These are phyloP conservation scores for Globisporangium cylindrosporum DNA, from an alignment of 352 stramenopile species.

Conservation along the genomic window DNA sequence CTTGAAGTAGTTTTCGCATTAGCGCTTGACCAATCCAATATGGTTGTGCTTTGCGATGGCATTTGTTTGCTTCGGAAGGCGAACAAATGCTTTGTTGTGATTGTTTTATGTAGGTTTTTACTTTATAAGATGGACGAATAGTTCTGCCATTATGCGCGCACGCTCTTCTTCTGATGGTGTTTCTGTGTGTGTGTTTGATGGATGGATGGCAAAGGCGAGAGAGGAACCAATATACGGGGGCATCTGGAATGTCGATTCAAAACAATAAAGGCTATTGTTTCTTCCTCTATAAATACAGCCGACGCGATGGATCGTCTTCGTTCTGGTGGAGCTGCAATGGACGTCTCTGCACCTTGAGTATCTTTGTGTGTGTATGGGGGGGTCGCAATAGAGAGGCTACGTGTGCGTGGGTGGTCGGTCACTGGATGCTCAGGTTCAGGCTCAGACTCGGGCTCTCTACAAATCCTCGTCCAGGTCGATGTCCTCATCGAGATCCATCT, in stretches of 20 bases:
- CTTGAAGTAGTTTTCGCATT: neutral
- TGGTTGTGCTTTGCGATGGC: neutral
- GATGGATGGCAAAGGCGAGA: neutral
- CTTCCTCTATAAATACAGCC: slow-evolving; percentile 75
- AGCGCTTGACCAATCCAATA: too few relatives aligned
- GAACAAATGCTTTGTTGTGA: neutral
- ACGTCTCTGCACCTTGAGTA: neutral
- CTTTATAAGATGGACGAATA: neutral
- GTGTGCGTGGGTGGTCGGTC: neutral
- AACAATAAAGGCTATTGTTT: neutral
- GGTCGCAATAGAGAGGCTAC: neutral
- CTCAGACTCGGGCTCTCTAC: slow-evolving; percentile 14
- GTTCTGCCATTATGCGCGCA: neutral
- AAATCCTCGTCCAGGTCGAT: slow-evolving; percentile 66
- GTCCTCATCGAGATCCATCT: slow-evolving; percentile 75
- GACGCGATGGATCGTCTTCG: slow-evolving; percentile 20
- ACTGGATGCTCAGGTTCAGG: neutral
- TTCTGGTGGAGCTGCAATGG: slow-evolving; percentile 2
- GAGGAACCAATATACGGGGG: neutral
- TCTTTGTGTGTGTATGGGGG: neutral
- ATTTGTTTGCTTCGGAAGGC: neutral
- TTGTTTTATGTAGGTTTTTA: neutral
- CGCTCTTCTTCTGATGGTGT: neutral
- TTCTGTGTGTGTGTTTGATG: neutral
- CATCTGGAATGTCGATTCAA: slow-evolving; percentile 3